Conservation (phyloP, 208 protist genomes). For the Crithidia thermophila region DNA sequence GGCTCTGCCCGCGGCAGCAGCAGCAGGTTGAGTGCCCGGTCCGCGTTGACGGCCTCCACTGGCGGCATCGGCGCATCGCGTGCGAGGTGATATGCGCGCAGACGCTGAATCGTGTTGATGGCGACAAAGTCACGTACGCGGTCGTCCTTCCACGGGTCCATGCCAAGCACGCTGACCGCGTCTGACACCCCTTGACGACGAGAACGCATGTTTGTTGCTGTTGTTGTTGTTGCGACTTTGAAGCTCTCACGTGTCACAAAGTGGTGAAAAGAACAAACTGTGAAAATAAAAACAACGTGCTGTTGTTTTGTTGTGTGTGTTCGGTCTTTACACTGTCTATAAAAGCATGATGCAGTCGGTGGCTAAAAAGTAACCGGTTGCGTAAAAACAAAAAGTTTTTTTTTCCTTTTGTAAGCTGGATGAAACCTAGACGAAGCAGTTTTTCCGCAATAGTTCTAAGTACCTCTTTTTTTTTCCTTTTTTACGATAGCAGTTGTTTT, state of each 20-base stretch:
- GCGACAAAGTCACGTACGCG: constrained; percentile 81
- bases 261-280: neutral
- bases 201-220: constrained; percentile 26
- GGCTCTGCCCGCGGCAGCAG: constrained; percentile 62
- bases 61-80: constrained; percentile 41
- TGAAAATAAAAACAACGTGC: neutral
- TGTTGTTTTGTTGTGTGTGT: too few relatives aligned
- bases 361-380: too few relatives aligned
- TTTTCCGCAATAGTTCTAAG: too few relatives aligned
- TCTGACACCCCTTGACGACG: constrained; percentile 26
- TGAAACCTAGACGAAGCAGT: too few relatives aligned
- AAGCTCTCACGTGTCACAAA: too few relatives aligned
- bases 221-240: neutral
- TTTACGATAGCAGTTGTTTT: too few relatives aligned
- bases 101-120: constrained; percentile 82
- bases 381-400: too few relatives aligned
- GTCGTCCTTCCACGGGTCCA: constrained; percentile 89
- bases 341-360: too few relatives aligned
- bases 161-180: constrained; percentile 35
- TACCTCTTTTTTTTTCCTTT: too few relatives aligned
- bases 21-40: constrained; percentile 64
- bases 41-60: constrained; percentile 56
- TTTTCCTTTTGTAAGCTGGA: too few relatives aligned
- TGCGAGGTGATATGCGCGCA: constrained; percentile 72
- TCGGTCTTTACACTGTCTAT: too few relatives aligned